phyloP scores from a whole-genome alignment of 495 filamentous ascomycete species.

The Thermochaetoides thermophila region DNA sequence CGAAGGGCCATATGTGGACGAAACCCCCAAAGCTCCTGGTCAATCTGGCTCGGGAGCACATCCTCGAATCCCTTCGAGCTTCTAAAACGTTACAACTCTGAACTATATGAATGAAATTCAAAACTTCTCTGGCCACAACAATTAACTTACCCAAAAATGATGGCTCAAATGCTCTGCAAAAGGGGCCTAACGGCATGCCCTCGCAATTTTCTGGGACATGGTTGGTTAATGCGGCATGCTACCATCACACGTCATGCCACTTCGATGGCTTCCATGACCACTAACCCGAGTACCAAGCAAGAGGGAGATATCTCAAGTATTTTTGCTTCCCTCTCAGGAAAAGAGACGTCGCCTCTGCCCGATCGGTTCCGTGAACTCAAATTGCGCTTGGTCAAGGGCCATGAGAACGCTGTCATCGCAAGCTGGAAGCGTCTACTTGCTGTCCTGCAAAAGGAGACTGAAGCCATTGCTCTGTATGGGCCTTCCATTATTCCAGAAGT shows the following conservation, averaged over 20 bases:
- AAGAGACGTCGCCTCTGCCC: conserved; percentile 47
- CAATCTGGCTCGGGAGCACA: too few species aligned
- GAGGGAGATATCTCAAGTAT: conserved; percentile 71
- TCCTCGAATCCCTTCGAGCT: too few species aligned
- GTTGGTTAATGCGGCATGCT: background rate
- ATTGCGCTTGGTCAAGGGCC: conserved; percentile 40
- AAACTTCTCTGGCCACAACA: too few species aligned
- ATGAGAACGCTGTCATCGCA: conserved; percentile 42
- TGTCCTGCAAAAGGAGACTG: conserved; percentile 38
- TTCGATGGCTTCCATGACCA: conserved; percentile 11
- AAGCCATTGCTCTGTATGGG: conserved; percentile 24
- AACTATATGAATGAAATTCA: too few species aligned
- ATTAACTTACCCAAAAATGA: too few species aligned
- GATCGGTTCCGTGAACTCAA: conserved; percentile 69
- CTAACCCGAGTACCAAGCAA: conserved; percentile 14
- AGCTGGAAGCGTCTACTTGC: conserved; percentile 59
- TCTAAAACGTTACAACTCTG: too few species aligned
- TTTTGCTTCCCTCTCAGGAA: conserved; percentile 66
- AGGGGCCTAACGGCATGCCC: background rate
- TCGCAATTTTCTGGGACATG: background rate
- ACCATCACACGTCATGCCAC: background rate
- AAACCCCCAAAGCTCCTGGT: too few species aligned
- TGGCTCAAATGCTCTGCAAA: background rate
- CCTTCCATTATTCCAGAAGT: conserved; percentile 42
- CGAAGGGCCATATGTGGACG: too few species aligned